Evolutionary conservation across 352 stramenopile genomes (phyloP).

Genomic region (Plasmopara viticola): DNA sequence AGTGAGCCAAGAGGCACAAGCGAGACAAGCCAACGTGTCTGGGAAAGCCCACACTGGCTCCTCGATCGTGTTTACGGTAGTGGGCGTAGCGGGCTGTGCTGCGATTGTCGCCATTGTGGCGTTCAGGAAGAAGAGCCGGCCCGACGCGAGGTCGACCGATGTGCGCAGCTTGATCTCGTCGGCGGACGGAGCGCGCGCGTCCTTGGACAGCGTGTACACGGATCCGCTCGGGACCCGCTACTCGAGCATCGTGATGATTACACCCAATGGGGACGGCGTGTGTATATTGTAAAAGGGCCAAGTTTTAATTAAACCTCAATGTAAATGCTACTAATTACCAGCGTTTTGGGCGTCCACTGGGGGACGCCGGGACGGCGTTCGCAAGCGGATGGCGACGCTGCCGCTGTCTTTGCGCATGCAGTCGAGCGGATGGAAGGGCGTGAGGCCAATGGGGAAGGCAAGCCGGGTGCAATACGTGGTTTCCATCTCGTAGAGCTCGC

Average conservation of each 20-base stretch:
- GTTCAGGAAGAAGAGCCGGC: conserved; percentile 40
- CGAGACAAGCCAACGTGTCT: conserved; percentile 32
- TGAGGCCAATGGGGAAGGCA: conserved; percentile 50
- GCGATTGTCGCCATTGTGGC: conserved; percentile 48
- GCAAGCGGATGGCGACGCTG: conserved; percentile 32
- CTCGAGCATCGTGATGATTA: conserved; percentile 86
- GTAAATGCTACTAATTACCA: background rate
- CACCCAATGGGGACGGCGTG: conserved; percentile 69
- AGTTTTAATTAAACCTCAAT: background rate
- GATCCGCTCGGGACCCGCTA: conserved; percentile 71
- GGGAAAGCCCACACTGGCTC: conserved; percentile 10
- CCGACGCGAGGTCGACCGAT: conserved; percentile 16
- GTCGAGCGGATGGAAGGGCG: conserved; percentile 40
- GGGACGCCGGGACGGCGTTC: background rate
- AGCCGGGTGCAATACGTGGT: conserved; percentile 59
- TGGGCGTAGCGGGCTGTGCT: conserved; percentile 28
- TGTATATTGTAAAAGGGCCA: conserved; percentile 50
- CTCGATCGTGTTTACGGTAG: conserved; percentile 9
- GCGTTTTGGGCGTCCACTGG: too few species aligned
- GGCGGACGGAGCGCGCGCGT: conserved; percentile 35
- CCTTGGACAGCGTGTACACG: conserved; percentile 61
- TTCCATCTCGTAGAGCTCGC: conserved; percentile 45
- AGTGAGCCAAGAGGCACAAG: conserved; percentile 39
- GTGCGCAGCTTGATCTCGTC: conserved; percentile 32
- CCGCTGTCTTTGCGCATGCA: conserved; percentile 47